Conservation (phyloP, 306 rosid genomes). For the Alnus glutinosa region DNA sequence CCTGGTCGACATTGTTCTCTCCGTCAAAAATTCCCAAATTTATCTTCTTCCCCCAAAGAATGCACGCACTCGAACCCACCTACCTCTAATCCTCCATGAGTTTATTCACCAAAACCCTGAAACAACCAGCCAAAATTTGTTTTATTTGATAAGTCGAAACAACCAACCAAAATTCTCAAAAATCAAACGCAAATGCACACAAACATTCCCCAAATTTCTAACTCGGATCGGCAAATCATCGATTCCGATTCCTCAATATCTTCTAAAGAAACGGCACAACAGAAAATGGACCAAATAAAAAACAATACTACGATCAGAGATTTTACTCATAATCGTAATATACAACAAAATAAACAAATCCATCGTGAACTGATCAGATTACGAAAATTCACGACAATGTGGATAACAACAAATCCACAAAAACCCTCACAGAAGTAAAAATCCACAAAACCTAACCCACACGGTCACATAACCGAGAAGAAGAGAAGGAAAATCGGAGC, state of each 20-base stretch:
- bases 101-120: slow-evolving; percentile 36
- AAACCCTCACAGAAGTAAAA: neutral
- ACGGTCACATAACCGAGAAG: slow-evolving; percentile 10
- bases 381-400: slow-evolving; percentile 10
- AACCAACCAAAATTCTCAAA: slow-evolving; percentile 19
- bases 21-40: slow-evolving; percentile 16
- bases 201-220: slow-evolving; percentile 5
- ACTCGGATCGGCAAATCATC: slow-evolving; percentile 19
- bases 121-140: slow-evolving; percentile 21
- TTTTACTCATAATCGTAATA: neutral
- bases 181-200: slow-evolving; percentile 3
- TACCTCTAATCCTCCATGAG: slow-evolving; percentile 42
- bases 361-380: neutral
- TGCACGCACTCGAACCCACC: neutral
- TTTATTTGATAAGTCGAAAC: slow-evolving; percentile 1
- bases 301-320: neutral
- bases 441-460: slow-evolving; percentile 5
- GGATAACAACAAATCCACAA: neutral
- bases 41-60: slow-evolving; percentile 25
- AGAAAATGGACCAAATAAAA: neutral
- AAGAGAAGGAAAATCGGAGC: neutral
- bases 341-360: neutral
- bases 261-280: slow-evolving; percentile 1
- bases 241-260: slow-evolving; percentile 8
- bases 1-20: slow-evolving; percentile 66